A percentile compares a stretch with the other conserved stretches of the same genome.
phyloP scores from a whole-genome alignment of 768 basidiomycete genomes.

The Piloderma croceum region DNA sequence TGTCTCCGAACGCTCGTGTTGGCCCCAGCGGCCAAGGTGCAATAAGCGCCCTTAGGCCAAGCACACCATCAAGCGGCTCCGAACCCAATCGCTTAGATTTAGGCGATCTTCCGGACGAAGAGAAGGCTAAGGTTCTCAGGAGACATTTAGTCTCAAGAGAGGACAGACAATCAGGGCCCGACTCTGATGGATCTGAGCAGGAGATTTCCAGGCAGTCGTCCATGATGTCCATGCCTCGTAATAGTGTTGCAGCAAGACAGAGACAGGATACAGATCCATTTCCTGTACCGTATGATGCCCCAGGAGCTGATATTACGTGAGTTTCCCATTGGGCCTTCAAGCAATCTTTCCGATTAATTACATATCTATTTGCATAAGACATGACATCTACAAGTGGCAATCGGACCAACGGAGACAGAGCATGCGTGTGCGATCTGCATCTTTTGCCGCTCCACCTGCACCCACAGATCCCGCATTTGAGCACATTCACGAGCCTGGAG shows the following conservation, averaged over 20 bases:
- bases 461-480: slow-evolving; percentile 74
- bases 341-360: slow-evolving; percentile 6
- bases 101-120: slow-evolving; percentile 69
- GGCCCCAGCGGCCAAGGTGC: slow-evolving; percentile 14
- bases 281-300: slow-evolving; percentile 82
- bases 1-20: slow-evolving; percentile 1
- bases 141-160: slow-evolving; percentile 76
- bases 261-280: slow-evolving; percentile 64
- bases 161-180: slow-evolving; percentile 37
- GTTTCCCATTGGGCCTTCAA: slow-evolving; percentile 33
- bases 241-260: too few relatives aligned
- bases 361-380: slow-evolving; percentile 38
- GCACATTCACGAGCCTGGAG: slow-evolving; percentile 93
- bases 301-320: slow-evolving; percentile 90
- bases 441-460: slow-evolving; percentile 51
- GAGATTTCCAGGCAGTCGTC: slow-evolving; percentile 20
- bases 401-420: slow-evolving; percentile 60
- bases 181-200: slow-evolving; percentile 21
- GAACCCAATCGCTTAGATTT: slow-evolving; percentile 32
- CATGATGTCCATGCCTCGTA: slow-evolving; percentile 18
- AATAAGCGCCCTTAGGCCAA: slow-evolving; percentile 14
- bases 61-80: slow-evolving; percentile 25
- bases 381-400: slow-evolving; percentile 96
- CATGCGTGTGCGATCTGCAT: slow-evolving; percentile 61
- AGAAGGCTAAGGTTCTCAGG: slow-evolving; percentile 76